Percentiles rank a stretch among this genome's conserved stretches.
Evolutionary conservation across 1,284 basidiomycete species (phyloP).

Genomic region (Ceratorhiza oryzae-sativae): DNA sequence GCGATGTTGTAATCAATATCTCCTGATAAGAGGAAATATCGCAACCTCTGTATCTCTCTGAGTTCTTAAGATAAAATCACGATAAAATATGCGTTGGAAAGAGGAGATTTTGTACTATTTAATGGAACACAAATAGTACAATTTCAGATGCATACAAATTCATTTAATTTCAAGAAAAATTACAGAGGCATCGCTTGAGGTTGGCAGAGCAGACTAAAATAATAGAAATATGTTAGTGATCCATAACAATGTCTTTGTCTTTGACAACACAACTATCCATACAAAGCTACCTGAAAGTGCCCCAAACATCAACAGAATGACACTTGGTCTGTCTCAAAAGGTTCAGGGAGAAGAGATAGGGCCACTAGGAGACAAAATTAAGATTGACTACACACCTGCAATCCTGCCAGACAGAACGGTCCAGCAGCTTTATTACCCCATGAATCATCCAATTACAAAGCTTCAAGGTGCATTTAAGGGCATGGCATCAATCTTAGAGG

Average conservation of each 20-base stretch:
- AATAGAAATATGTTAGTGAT: too few species aligned
- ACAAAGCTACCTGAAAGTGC: slow-evolving; percentile 50
- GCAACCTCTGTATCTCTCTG: too few species aligned
- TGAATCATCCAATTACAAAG: slow-evolving; percentile 46
- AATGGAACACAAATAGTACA: too few species aligned
- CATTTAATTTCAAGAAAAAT: too few species aligned
- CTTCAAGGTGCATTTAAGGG: slow-evolving; percentile 52
- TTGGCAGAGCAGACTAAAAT: too few species aligned
- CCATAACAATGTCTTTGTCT: slow-evolving; percentile 49
- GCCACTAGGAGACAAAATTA: slow-evolving; percentile 46
- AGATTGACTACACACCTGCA: slow-evolving; percentile 22
- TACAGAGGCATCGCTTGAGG: too few species aligned
- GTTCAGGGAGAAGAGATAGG: slow-evolving; percentile 1
- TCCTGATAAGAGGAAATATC: too few species aligned
- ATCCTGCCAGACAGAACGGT: slow-evolving; percentile 42
- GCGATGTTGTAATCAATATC: too few species aligned
- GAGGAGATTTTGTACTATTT: too few species aligned
- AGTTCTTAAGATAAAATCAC: too few species aligned
- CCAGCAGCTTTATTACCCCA: slow-evolving; percentile 50
- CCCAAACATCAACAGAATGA: slow-evolving; percentile 52
- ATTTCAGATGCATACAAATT: too few species aligned
- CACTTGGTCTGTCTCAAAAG: slow-evolving; percentile 34
- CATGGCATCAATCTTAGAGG: slow-evolving; percentile 49
- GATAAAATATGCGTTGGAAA: too few species aligned
- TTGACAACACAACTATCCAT: slow-evolving; percentile 54